Evolutionary conservation across 352 stramenopile genomes (phyloP).

Genomic region (Vaucheria bursata): DNA sequence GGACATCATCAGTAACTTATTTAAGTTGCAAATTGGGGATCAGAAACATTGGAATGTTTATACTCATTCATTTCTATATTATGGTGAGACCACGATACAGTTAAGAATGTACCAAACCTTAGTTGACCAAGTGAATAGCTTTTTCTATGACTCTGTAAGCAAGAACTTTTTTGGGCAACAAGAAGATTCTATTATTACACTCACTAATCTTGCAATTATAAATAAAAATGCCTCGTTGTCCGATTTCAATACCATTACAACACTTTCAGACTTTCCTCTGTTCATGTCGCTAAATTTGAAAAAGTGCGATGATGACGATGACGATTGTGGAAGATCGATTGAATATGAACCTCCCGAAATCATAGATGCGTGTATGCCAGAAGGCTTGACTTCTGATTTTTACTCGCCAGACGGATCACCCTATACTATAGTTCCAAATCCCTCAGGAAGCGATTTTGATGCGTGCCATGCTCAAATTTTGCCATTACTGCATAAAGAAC

Average conservation of each 20-base stretch:
- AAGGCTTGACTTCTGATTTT: background rate
- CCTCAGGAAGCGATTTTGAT: conserved; percentile 17
- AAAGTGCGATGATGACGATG: too few species aligned
- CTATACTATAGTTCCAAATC: background rate
- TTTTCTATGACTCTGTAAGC: background rate
- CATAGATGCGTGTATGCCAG: background rate
- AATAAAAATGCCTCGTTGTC: background rate
- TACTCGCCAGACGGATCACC: background rate
- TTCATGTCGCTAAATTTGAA: too few species aligned
- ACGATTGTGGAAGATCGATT: too few species aligned
- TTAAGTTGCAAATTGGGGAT: conserved; percentile 64
- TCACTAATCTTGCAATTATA: background rate
- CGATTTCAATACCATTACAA: background rate
- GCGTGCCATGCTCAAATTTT: conserved; percentile 30
- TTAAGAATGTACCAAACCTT: conserved; percentile 31
- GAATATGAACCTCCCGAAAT: background rate
- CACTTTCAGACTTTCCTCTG: too few species aligned
- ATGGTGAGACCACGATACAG: conserved; percentile 59
- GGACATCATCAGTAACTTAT: conserved; percentile 58
- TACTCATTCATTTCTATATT: conserved; percentile 65
- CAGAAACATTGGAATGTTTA: conserved; percentile 63
- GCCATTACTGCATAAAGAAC: conserved; percentile 54
- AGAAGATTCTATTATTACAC: background rate
- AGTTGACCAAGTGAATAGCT: background rate
- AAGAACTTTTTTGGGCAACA: background rate